These are phyloP conservation scores for Apiospora rasikravindrae DNA, from an alignment of 2,329 filamentous ascomycete species.

Conservation along the genomic window DNA sequence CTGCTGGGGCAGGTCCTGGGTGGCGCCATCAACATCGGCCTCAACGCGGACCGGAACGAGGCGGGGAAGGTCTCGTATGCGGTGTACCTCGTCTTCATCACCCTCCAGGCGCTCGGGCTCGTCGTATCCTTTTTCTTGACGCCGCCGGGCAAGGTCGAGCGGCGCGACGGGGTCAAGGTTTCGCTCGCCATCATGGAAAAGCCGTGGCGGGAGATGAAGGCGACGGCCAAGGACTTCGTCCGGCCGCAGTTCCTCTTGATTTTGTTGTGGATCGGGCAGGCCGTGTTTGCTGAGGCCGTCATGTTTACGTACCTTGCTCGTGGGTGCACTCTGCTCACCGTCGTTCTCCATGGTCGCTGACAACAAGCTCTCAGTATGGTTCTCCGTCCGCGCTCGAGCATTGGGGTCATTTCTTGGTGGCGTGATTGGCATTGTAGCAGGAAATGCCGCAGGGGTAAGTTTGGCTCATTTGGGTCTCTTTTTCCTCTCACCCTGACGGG, in stretches of 20 bases:
- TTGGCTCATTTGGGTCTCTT: too few species aligned
- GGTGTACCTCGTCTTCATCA: constrained; percentile 74
- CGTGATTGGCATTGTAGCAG: constrained; percentile 67
- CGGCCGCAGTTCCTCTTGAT: constrained; percentile 67
- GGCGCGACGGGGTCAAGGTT: constrained; percentile 68
- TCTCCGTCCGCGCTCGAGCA: constrained; percentile 70
- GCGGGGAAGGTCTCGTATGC: constrained; percentile 72
- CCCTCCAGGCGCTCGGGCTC: constrained; percentile 68
- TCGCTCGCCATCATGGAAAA: constrained; percentile 61
- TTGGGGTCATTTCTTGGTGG: constrained; percentile 74
- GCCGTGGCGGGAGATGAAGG: constrained; percentile 63
- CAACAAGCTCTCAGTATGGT: constrained; percentile 57
- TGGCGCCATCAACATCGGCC: constrained; percentile 71
- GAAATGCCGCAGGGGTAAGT: constrained; percentile 68
- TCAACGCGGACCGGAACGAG: constrained; percentile 62
- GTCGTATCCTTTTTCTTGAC: constrained; percentile 69
- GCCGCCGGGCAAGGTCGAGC: constrained; percentile 64
- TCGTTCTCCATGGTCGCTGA: neutral
- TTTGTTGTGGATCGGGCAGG: constrained; percentile 71
- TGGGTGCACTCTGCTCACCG: constrained; percentile 29
- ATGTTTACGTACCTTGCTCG: constrained; percentile 70
- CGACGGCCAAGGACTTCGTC: constrained; percentile 63
- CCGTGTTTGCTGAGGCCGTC: constrained; percentile 73
- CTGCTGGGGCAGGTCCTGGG: constrained; percentile 72
- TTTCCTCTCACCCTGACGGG: too few species aligned